A percentile compares a stretch with the other conserved stretches of the same genome.
Conservation (phyloP, 331 rosid species). For the Stylosanthes scabra region DNA sequence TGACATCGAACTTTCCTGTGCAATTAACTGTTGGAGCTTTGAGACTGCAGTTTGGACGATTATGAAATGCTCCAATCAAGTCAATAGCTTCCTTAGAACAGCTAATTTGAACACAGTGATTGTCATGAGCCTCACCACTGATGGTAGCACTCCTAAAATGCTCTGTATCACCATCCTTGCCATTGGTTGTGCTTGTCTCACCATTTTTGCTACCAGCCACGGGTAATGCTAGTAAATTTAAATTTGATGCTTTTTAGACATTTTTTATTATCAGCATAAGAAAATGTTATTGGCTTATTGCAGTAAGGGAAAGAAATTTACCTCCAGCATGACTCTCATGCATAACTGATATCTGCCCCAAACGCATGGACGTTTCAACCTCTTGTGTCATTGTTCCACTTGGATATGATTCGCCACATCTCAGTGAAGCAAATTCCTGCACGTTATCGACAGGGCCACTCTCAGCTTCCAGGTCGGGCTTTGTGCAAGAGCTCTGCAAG, state of each 20-base stretch:
- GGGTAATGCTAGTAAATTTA: conserved; percentile 52
- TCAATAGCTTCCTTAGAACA: conserved; percentile 68
- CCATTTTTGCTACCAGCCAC: conserved; percentile 43
- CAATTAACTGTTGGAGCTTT: conserved; percentile 58
- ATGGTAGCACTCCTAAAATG: conserved; percentile 45
- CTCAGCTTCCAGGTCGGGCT: conserved; percentile 82
- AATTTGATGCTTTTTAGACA: conserved; percentile 37
- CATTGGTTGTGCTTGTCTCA: conserved; percentile 47
- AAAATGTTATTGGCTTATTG: conserved; percentile 21
- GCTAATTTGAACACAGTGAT: conserved; percentile 53
- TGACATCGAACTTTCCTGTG: conserved; percentile 55
- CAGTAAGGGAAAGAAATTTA: conserved; percentile 38
- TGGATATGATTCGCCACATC: conserved; percentile 46
- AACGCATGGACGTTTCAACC: conserved; percentile 46
- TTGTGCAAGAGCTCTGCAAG: conserved; percentile 95
- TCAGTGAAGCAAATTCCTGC: conserved; percentile 57
- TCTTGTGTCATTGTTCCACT: conserved; percentile 54
- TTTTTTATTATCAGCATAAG: conserved; percentile 28
- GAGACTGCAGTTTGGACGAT: conserved; percentile 48
- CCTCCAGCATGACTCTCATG: conserved; percentile 65
- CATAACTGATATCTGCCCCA: conserved; percentile 45
- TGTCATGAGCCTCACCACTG: conserved; percentile 63
- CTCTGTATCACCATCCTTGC: conserved; percentile 54
- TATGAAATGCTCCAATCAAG: conserved; percentile 67
- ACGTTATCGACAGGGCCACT: conserved; percentile 49